A percentile compares a stretch with the other conserved stretches of the same genome.
Conservation (phyloP, 2,329 filamentous ascomycete species). For the Diaporthe longicolla region DNA sequence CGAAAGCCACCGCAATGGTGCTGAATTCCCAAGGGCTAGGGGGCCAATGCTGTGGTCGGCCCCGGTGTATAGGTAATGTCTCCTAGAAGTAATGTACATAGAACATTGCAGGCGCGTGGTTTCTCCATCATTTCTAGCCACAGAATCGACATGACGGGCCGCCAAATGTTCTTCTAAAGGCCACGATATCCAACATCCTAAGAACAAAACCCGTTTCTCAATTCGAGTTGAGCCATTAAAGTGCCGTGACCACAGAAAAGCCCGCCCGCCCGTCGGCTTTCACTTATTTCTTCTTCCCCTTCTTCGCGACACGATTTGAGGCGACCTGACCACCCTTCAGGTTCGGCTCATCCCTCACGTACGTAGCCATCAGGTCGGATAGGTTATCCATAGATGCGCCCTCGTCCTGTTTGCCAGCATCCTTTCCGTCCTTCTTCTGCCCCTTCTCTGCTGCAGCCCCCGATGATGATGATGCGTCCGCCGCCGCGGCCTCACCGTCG, state of each 20-base stretch:
- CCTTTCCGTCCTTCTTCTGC: slow-evolving; percentile 44
- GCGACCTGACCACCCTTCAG: slow-evolving; percentile 53
- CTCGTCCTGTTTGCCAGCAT: slow-evolving; percentile 45
- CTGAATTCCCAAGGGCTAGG: not conserved
- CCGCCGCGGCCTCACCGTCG: slow-evolving; percentile 45
- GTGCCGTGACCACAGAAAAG: not conserved
- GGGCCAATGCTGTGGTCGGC: not conserved
- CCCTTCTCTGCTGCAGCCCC: slow-evolving; percentile 47
- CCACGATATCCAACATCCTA: not conserved
- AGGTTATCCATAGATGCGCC: slow-evolving; percentile 54
- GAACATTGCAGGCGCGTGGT: slow-evolving; percentile 54
- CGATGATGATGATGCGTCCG: slow-evolving; percentile 36
- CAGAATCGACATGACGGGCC: slow-evolving; percentile 27
- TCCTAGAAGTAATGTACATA: slow-evolving; percentile 40
- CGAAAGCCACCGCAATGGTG: not conserved
- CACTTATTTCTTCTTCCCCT: slow-evolving; percentile 43
- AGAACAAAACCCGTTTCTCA: not conserved
- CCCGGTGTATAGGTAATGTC: slow-evolving; percentile 36
- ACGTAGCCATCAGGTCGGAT: slow-evolving; percentile 67
- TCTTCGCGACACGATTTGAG: slow-evolving; percentile 37
- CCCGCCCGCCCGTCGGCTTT: not conserved
- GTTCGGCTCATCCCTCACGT: slow-evolving; percentile 57
- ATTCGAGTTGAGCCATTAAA: not conserved
- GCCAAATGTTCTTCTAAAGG: not conserved
- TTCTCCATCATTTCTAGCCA: slow-evolving; percentile 63